A percentile compares a stretch with the other conserved stretches of the same genome.
Evolutionary conservation across 305 asterid genomes (phyloP).

Genomic region (Stenogyne calaminthoides): DNA sequence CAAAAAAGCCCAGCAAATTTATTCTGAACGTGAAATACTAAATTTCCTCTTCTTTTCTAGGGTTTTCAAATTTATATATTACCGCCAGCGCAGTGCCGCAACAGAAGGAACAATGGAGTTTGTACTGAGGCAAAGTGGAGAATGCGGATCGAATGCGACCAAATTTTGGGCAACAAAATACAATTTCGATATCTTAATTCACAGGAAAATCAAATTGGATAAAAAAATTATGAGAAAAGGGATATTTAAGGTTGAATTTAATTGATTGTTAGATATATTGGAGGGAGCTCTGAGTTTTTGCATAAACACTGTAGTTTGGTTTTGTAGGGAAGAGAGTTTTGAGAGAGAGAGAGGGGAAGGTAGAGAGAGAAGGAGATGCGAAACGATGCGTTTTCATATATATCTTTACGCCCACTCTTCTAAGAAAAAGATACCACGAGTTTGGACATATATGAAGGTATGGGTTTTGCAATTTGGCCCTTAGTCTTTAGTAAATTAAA

Average conservation of each 20-base stretch:
- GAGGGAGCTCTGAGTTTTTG: constrained; percentile 53
- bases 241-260: constrained; percentile 29
- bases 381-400: constrained; percentile 42
- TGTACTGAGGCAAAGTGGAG: constrained; percentile 31
- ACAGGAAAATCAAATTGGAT: constrained; percentile 16
- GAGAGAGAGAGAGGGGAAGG: constrained; percentile 29
- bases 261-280: constrained; percentile 34
- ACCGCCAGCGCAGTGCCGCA: constrained; percentile 43
- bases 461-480: constrained; percentile 32
- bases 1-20: constrained; percentile 39
- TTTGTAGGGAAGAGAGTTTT: constrained; percentile 39
- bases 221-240: neutral
- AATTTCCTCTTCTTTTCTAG: constrained; percentile 26
- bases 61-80: constrained; percentile 25
- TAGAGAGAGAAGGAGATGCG: constrained; percentile 20
- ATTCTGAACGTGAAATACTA: constrained; percentile 30
- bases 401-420: constrained; percentile 56
- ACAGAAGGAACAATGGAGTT: constrained; percentile 28
- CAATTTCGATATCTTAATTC: constrained; percentile 18
- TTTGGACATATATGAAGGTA: constrained; percentile 36
- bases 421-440: constrained; percentile 35
- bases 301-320: constrained; percentile 47
- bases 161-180: constrained; percentile 16
- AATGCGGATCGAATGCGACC: constrained; percentile 48
- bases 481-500: neutral